Conservation (phyloP, 176 grass and related monocot species). For the Leersia perrieri region DNA sequence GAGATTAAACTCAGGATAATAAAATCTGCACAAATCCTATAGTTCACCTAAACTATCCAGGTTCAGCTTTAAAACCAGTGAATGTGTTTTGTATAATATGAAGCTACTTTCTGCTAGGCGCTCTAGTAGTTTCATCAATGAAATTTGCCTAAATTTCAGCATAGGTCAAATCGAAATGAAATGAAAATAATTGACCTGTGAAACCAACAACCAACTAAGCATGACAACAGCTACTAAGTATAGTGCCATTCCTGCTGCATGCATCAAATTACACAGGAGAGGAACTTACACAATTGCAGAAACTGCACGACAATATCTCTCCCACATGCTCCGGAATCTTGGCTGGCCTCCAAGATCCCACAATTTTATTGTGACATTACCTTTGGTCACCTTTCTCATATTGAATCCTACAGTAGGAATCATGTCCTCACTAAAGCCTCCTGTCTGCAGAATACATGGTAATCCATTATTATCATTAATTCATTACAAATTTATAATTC, state of each 20-base stretch:
- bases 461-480: no score
- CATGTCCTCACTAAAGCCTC: conserved; percentile 98
- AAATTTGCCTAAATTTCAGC: conserved; percentile 17
- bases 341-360: conserved; percentile 99
- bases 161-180: not conserved
- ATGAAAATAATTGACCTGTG: not conserved
- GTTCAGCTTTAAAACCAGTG: not conserved
- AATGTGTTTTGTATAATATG: not conserved
- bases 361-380: conserved; percentile 98
- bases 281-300: conserved; percentile 94
- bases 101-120: not conserved
- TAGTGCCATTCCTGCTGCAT: not conserved
- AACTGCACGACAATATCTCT: conserved; percentile 99
- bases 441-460: conserved; percentile 54
- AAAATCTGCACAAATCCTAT: not conserved
- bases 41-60: not conserved
- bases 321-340: conserved; percentile 99
- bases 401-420: conserved; percentile 99
- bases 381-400: conserved; percentile 97
- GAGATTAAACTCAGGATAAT: not conserved
- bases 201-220: conserved; percentile 19
- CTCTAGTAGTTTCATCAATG: not conserved
- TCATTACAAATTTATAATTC: no score
- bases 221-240: conserved; percentile 7
- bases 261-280: not conserved